phyloP scores from a whole-genome alignment of 2,329 filamentous ascomycete genomes.

The Monosporascus sp. region DNA sequence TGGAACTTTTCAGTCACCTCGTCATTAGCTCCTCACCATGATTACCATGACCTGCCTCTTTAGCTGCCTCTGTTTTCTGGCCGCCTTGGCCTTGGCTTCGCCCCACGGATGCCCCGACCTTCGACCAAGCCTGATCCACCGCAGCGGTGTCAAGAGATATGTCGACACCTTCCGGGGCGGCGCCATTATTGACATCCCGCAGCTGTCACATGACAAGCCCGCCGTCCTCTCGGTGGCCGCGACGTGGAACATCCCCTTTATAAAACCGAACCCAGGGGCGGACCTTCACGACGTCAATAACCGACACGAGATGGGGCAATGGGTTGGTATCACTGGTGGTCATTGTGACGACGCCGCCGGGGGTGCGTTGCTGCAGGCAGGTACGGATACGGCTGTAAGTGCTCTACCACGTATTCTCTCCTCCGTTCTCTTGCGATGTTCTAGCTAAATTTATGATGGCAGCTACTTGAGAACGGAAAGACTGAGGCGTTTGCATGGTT shows the following conservation, averaged over 20 bases:
- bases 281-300: neutral
- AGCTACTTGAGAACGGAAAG: neutral
- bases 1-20: no score
- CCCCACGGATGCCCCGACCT: neutral
- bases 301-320: neutral
- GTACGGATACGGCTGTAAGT: neutral
- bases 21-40: neutral
- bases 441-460: neutral
- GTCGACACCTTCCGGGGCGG: neutral
- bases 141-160: neutral
- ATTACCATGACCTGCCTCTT: neutral
- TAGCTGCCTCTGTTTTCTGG: neutral
- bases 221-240: neutral
- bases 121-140: neutral
- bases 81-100: neutral
- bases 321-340: neutral
- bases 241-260: neutral
- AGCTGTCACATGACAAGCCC: neutral
- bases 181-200: neutral
- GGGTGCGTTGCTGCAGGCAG: neutral
- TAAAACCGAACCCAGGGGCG: neutral
- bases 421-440: neutral
- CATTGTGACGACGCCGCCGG: neutral
- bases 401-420: neutral
- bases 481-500: neutral